These are phyloP conservation scores for Aciculoconidium aculeatum DNA, from an alignment of 805 yeast genomes.

Conservation along the genomic window DNA sequence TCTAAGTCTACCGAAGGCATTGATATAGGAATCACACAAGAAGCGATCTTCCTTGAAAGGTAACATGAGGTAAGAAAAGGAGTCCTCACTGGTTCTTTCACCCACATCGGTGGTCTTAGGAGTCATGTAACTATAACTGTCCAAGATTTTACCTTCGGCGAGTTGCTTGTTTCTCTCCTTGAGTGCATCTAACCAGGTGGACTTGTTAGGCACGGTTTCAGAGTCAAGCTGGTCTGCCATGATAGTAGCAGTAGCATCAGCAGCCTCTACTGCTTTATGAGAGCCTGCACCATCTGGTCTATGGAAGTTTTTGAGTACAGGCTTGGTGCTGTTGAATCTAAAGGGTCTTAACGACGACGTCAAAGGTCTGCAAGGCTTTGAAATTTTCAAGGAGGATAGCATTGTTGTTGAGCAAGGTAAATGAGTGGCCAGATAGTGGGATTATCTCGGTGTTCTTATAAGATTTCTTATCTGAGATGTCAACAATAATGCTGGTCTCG, in stretches of 20 bases:
- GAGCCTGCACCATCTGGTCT: constrained; percentile 37
- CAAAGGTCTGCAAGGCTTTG: too few relatives aligned
- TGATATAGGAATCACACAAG: constrained; percentile 81
- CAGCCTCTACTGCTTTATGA: constrained; percentile 51
- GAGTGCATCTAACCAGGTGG: constrained; percentile 86
- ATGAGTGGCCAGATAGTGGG: too few relatives aligned
- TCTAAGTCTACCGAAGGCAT: constrained; percentile 85
- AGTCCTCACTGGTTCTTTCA: constrained; percentile 73
- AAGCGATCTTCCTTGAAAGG: constrained; percentile 83
- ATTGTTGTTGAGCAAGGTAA: too few relatives aligned
- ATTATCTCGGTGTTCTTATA: too few relatives aligned
- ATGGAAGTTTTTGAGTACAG: constrained; percentile 21
- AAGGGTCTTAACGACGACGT: too few relatives aligned
- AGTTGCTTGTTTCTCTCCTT: constrained; percentile 64
- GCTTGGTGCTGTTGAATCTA: constrained; percentile 7
- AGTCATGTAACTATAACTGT: constrained; percentile 63
- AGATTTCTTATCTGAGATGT: too few relatives aligned
- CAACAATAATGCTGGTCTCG: too few relatives aligned
- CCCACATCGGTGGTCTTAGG: constrained; percentile 66
- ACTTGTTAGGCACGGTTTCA: constrained; percentile 38
- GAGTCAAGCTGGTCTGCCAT: constrained; percentile 55
- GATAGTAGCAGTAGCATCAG: constrained; percentile 71
- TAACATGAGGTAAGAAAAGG: constrained; percentile 61
- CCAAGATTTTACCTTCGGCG: constrained; percentile 68
- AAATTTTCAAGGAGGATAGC: too few relatives aligned